These are phyloP conservation scores for Nemania sp. DNA, from an alignment of 2,329 filamentous ascomycete genomes.

Conservation along the genomic window DNA sequence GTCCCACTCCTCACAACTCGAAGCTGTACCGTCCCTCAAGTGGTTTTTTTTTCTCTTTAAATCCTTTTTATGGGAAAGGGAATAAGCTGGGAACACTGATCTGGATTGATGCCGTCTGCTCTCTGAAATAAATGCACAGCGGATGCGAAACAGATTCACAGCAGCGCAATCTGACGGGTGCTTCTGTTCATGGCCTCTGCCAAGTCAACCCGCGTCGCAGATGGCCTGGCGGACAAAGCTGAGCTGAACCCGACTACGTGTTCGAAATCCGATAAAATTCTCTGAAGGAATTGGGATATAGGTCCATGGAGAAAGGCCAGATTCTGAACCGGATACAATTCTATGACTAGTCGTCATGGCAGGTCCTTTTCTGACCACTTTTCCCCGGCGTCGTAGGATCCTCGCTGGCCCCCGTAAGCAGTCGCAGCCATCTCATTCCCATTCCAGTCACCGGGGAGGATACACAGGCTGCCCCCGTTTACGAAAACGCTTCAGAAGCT, in stretches of 20 bases:
- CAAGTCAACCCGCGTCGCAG: slow-evolving; percentile 9
- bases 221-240: slow-evolving; percentile 6
- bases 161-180: not conserved
- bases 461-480: not conserved
- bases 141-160: too few relatives aligned
- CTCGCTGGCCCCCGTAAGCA: slow-evolving; percentile 20
- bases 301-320: not conserved
- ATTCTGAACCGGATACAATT: not conserved
- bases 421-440: not conserved
- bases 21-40: too few relatives aligned
- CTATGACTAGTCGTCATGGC: slow-evolving; percentile 24
- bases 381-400: slow-evolving; percentile 34
- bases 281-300: too few relatives aligned
- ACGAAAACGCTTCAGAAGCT: not conserved
- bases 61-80: too few relatives aligned
- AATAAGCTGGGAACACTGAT: too few relatives aligned
- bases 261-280: too few relatives aligned
- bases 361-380: slow-evolving; percentile 31
- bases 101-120: too few relatives aligned
- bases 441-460: not conserved
- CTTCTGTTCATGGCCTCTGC: not conserved
- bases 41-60: too few relatives aligned
- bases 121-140: too few relatives aligned
- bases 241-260: too few relatives aligned
- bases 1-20: not conserved